These are phyloP conservation scores for Tolypocladium inflatum DNA, from an alignment of 2,329 filamentous ascomycete species.

Conservation along the genomic window DNA sequence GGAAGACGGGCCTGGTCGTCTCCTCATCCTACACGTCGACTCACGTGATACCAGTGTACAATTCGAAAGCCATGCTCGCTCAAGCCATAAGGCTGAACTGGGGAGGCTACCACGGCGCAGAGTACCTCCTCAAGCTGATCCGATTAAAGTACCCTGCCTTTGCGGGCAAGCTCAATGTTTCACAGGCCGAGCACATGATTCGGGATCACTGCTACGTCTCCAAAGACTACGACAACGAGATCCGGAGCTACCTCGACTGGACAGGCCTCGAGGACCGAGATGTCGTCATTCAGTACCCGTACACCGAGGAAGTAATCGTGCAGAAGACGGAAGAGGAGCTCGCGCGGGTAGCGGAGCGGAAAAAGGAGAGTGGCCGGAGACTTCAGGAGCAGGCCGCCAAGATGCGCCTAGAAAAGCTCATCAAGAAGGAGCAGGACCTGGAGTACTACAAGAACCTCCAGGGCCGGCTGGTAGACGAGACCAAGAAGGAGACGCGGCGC, in stretches of 20 bases:
- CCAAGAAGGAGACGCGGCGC: conserved; percentile 84
- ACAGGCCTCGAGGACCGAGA: conserved; percentile 84
- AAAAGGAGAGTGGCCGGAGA: conserved; percentile 85
- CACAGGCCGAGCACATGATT: conserved; percentile 81
- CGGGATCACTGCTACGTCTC: conserved; percentile 86
- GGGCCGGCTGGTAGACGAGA: conserved; percentile 58
- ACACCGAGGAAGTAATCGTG: conserved; percentile 77
- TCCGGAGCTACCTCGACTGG: conserved; percentile 77
- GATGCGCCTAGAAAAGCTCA: conserved; percentile 89
- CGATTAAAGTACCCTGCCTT: conserved; percentile 87
- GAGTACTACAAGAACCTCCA: conserved; percentile 89
- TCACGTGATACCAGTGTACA: conserved; percentile 86
- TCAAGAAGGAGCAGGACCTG: conserved; percentile 90
- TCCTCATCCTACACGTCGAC: conserved; percentile 91
- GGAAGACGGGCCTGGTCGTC: conserved; percentile 77
- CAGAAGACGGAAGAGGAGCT: conserved; percentile 95
- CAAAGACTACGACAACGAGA: conserved; percentile 69
- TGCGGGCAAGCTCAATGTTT: conserved; percentile 73
- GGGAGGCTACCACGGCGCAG: conserved; percentile 83
- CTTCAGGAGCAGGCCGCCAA: conserved; percentile 94
- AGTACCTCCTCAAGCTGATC: conserved; percentile 85
- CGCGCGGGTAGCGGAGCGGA: conserved; percentile 79
- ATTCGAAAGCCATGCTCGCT: conserved; percentile 72
- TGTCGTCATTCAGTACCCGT: conserved; percentile 85
- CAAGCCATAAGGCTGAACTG: conserved; percentile 89